Base-by-base conservation (phyloP, 1,284 basidiomycete species). In the Marasmius oreades region DNA sequence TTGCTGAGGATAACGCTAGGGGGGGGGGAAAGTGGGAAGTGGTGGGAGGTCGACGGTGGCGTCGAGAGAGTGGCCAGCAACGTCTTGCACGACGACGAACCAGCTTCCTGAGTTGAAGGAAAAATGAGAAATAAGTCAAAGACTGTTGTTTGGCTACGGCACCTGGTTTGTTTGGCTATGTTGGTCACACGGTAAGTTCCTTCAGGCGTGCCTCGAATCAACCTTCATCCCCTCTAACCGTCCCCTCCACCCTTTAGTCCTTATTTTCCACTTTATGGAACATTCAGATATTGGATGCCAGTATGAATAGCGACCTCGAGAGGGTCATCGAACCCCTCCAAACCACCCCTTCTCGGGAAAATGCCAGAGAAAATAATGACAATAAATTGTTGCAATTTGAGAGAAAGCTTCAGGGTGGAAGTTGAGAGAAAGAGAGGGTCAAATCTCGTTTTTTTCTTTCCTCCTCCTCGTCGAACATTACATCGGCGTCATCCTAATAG, bases 401-500 rank as follows among this genome's bases (percentile, higher is more conserved):
- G 28, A 4, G 18, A 16, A 6, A 11, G 31, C 31, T 50, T 31
- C 26, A 42, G 47, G 12, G 28, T 50, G 47, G 47, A 50, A 31
- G 47, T 50, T 31, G 47, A 33, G 47, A 33, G 16, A 31, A 50
- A 50, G 28, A 50, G 26, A 16, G 31, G n/a, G 47, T 6, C 5
- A 31, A 33, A 31, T 31, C 10, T 50, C 31, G 20, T n/a, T 33
- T 33, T 50, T 26, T 18, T 18, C 12, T 28, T n/a, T 26, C n/a
- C 26, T 50, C 26, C 8, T 50, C 47, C 11, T 50, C 47, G 14
- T 31, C 31, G 47, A 31, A 50, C 26, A 31, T 31, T 50, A 26
- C 28, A 50, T 50, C 47, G 47, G 47, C 47, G 10, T 50, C 47
- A 28, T n/a, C 47, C 47, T n/a, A n/a, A n/a, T n/a, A n/a, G 47